Conservation (phyloP, 495 filamentous ascomycete species). For the Aspergillus bridgeri region DNA sequence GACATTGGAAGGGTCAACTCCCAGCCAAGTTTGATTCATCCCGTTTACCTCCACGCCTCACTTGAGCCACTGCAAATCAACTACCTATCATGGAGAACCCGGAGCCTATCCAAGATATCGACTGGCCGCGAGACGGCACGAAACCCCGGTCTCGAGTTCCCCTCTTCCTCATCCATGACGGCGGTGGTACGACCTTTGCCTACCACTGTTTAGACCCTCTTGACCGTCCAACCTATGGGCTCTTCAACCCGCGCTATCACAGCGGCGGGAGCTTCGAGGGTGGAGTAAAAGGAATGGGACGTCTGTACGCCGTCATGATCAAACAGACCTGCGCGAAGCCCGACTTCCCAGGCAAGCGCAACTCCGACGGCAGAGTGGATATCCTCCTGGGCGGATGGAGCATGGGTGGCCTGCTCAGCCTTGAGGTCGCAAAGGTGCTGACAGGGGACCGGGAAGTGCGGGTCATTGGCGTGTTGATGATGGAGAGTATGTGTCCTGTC, state of each 20-base stretch:
- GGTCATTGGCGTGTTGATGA: not conserved
- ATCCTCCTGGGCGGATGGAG: not conserved
- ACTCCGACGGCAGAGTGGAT: not conserved
- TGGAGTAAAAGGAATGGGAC: not conserved
- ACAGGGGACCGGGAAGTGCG: not conserved
- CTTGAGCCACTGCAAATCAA: no score
- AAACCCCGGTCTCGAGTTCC: not conserved
- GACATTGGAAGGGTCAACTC: not conserved
- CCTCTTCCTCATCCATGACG: not conserved
- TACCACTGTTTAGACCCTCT: not conserved
- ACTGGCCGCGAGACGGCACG: not conserved
- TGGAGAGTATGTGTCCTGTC: not conserved
- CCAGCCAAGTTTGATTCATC: no score
- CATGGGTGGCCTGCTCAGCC: not conserved
- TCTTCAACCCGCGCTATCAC: not conserved
- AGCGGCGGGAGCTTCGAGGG: not conserved
- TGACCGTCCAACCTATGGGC: not conserved
- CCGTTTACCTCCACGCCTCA: no score
- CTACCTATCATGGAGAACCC: constrained; percentile 4
- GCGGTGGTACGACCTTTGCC: constrained; percentile 1
- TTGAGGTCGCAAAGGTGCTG: not conserved
- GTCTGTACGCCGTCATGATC: not conserved
- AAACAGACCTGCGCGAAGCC: not conserved
- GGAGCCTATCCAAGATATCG: not conserved
- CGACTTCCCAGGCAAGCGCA: not conserved